These are phyloP conservation scores for Helotiales sp. DNA, from an alignment of 2,329 filamentous ascomycete species.

Conservation along the genomic window DNA sequence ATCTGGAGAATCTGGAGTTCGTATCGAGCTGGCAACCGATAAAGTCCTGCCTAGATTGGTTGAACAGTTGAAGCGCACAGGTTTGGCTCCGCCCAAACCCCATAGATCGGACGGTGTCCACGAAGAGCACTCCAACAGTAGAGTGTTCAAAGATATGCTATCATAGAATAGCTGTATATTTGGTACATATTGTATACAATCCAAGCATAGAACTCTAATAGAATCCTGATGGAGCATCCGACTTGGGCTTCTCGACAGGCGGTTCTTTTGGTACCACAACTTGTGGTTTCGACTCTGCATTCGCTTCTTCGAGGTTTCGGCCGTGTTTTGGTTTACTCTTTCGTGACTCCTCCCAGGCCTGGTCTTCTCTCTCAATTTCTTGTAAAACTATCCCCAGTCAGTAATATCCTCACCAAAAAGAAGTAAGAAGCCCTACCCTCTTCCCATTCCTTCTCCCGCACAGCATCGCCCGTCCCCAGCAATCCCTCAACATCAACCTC, in stretches of 20 bases:
- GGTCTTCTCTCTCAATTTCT: constrained; percentile 69
- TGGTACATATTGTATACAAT: constrained; percentile 35
- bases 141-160: constrained; percentile 63
- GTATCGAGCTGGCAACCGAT: constrained; percentile 63
- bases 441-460: constrained; percentile 85
- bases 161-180: constrained; percentile 48
- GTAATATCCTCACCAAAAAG: constrained; percentile 1
- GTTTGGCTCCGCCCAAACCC: constrained; percentile 36
- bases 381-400: constrained; percentile 57
- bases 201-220: constrained; percentile 32
- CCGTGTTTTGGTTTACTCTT: constrained; percentile 34
- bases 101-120: constrained; percentile 38
- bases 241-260: constrained; percentile 29
- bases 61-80: constrained; percentile 49
- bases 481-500: constrained; percentile 83
- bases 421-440: constrained; percentile 61
- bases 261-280: constrained; percentile 3
- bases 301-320: constrained; percentile 19
- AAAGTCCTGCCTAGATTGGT: constrained; percentile 62
- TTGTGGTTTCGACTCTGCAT: constrained; percentile 18
- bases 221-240: constrained; percentile 40
- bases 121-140: constrained; percentile 37
- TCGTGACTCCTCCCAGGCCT: constrained; percentile 46
- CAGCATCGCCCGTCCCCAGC: constrained; percentile 77
- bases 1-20: constrained; percentile 56